Evolutionary conservation across 345 rosid species (phyloP).

Genomic region (Rhizophora apiculata): DNA sequence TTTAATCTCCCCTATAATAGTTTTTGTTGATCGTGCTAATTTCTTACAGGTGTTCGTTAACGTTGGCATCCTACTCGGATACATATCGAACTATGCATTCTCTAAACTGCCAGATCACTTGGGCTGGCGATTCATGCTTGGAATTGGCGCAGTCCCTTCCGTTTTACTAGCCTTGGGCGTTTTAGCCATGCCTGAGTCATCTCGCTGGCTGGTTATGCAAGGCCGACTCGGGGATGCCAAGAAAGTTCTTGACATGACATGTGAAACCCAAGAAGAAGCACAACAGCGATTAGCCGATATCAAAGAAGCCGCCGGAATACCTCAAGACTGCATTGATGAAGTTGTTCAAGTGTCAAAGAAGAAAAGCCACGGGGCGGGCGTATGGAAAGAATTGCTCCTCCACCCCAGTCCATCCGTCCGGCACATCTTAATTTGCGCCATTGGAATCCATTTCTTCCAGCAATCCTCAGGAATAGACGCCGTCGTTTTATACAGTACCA

Average conservation of each 20-base stretch:
- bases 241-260: constrained; percentile 66
- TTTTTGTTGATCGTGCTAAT: not conserved
- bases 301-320: constrained; percentile 80
- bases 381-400: constrained; percentile 63
- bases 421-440: constrained; percentile 65
- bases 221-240: constrained; percentile 86
- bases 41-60: constrained; percentile 68
- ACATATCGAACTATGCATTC: constrained; percentile 75
- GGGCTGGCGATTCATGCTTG: constrained; percentile 91
- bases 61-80: constrained; percentile 64
- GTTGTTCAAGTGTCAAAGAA: constrained; percentile 40
- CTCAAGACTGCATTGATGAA: constrained; percentile 65
- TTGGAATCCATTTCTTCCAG: constrained; percentile 81
- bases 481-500: constrained; percentile 76
- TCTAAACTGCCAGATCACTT: constrained; percentile 47
- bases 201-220: constrained; percentile 93
- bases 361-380: constrained; percentile 51
- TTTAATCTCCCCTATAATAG: not conserved
- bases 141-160: constrained; percentile 67
- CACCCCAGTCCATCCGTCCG: constrained; percentile 66
- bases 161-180: constrained; percentile 53
- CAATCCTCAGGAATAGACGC: constrained; percentile 82
- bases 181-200: constrained; percentile 88
- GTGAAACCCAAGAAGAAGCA: constrained; percentile 59
- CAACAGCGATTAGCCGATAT: constrained; percentile 60